Evolutionary conservation across 2,329 filamentous ascomycete genomes (phyloP), one percentile per base, ranked within the genome.

Genomic region (Diplodia intermedia): DNA sequence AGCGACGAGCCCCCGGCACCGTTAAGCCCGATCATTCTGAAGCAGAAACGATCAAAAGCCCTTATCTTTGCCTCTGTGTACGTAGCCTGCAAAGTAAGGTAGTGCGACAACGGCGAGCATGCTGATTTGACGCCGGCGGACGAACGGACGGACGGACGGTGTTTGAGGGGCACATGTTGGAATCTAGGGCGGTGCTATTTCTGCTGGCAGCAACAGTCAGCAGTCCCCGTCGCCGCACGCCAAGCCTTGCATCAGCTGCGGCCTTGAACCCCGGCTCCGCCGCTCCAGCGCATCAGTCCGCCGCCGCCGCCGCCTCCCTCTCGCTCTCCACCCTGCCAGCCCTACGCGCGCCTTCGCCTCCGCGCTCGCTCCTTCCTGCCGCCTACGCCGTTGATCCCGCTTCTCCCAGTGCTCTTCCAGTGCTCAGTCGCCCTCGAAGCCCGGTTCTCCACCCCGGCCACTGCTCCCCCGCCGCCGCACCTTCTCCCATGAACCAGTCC

Each of bases 191-290:
- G 43, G 60, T 26, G 60, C 50, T 63, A 33, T 31, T 61, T 63
- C 60, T 63, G 47, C 43, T n/a, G 33, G 47, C 57, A 52, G 38
- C 43, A 47, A 9, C 14, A 20, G 29, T 36, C 57, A 62, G 57
- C 60, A n/a, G 38, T 63, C 43, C 43, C 60, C 18, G 52, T 14
- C 18, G 50, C 20, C 7, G 29, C 6, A 33, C 50, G 50, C 62
- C 62, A 65, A 65, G 62, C 33, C 62, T 65, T 65, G 62, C 62
- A 55, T 65, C 62, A 65, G 62, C 62, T 38, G 36, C 36, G 43
- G 23, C 52, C 33, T 31, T 49, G 29, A 47, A 50, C 62, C 62
- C 40, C 57, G 56, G 47, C 54, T 56, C 43, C 54, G 54, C 60
- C 52, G 61, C 47, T 53, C 61, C 49, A 52, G 61, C 61, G 61